Conservation (phyloP, 495 filamentous ascomycete species). For the Penicillium subrubescens region DNA sequence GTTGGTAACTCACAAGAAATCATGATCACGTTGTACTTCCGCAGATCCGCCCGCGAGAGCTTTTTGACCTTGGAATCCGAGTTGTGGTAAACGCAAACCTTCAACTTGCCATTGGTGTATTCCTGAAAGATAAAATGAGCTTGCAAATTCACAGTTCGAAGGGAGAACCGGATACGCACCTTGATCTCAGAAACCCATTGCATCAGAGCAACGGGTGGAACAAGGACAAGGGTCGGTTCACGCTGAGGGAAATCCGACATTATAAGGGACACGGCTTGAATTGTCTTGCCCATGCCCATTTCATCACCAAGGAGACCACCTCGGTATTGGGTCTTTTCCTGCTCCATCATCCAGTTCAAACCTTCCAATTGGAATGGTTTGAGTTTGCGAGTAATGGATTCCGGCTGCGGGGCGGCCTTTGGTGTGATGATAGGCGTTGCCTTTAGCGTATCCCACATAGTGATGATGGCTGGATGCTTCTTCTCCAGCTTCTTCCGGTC, state of each 20-base stretch:
- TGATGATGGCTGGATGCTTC: slow-evolving; percentile 73
- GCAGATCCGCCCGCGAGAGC: slow-evolving; percentile 69
- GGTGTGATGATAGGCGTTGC: slow-evolving; percentile 65
- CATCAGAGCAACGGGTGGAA: slow-evolving; percentile 94
- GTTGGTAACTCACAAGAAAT: slow-evolving; percentile 66
- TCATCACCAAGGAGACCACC: slow-evolving; percentile 93
- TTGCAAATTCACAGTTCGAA: neutral
- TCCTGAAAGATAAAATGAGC: slow-evolving; percentile 39
- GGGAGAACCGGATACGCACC: slow-evolving; percentile 22
- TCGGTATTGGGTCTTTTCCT: slow-evolving; percentile 81
- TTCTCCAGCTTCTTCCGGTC: slow-evolving; percentile 69
- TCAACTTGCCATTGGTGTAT: slow-evolving; percentile 87
- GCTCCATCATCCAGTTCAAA: slow-evolving; percentile 87
- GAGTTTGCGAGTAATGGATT: slow-evolving; percentile 73
- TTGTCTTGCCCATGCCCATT: slow-evolving; percentile 99
- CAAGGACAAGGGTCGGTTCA: slow-evolving; percentile 81
- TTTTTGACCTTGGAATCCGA: slow-evolving; percentile 81
- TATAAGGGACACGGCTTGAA: slow-evolving; percentile 93
- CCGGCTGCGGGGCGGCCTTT: slow-evolving; percentile 71
- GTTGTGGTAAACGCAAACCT: slow-evolving; percentile 86
- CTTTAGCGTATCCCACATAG: slow-evolving; percentile 82
- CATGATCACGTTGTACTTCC: slow-evolving; percentile 87
- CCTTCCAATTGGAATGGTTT: slow-evolving; percentile 94
- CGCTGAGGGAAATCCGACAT: slow-evolving; percentile 94
- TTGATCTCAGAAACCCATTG: slow-evolving; percentile 95